These are phyloP conservation scores for Blastobotrys serpentis DNA, from an alignment of 1,139 yeast genomes.

Conservation along the genomic window DNA sequence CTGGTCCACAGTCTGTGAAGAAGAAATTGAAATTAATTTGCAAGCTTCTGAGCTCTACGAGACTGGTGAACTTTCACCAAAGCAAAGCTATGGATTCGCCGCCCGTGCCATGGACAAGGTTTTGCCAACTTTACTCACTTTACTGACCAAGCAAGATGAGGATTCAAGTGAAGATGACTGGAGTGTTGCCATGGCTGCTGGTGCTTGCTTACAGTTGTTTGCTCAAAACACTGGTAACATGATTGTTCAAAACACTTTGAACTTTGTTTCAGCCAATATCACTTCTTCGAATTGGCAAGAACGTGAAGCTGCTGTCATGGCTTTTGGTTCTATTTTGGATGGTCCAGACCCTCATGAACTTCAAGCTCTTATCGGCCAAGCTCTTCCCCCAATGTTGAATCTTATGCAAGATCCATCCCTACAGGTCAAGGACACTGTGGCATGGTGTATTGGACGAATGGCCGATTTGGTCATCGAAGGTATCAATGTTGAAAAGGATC, in stretches of 20 bases:
- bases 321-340: conserved; percentile 93
- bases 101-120: conserved; percentile 79
- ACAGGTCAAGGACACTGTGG: conserved; percentile 94
- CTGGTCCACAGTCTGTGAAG: conserved; percentile 98
- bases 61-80: conserved; percentile 8
- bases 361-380: conserved; percentile 68
- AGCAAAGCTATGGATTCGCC: conserved; percentile 65
- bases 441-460: conserved; percentile 97
- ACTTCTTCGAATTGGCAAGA: conserved; percentile 68
- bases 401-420: conserved; percentile 71
- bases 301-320: conserved; percentile 98
- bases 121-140: conserved; percentile 75
- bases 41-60: conserved; percentile 48
- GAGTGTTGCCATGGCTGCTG: conserved; percentile 99
- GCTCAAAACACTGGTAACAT: conserved; percentile 87
- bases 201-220: conserved; percentile 90
- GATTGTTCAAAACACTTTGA: conserved; percentile 79
- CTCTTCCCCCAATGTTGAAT: conserved; percentile 70
- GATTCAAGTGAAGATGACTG: conserved; percentile 86
- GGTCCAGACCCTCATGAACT: conserved; percentile 85
- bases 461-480: conserved; percentile 85
- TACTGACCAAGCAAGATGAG: conserved; percentile 83
- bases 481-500: conserved; percentile 59
- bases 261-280: conserved; percentile 77
- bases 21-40: conserved; percentile 76